These are phyloP conservation scores for Guyanaporus albipodus DNA, from an alignment of 768 basidiomycete species.

Conservation along the genomic window DNA sequence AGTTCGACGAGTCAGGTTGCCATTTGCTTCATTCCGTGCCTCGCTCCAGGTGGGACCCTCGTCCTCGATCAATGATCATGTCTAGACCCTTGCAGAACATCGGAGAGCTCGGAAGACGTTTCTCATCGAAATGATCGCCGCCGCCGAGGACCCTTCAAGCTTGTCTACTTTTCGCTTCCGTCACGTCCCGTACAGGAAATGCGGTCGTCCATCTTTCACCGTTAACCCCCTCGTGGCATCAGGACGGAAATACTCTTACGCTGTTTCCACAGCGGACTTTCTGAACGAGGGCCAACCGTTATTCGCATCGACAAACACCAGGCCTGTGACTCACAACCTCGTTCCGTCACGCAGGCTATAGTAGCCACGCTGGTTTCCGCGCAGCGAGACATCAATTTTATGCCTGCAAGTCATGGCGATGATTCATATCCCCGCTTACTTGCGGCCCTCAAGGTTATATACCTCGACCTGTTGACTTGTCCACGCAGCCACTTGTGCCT, in stretches of 20 bases:
- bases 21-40: not conserved
- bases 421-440: conserved; percentile 9
- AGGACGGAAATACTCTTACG: not conserved
- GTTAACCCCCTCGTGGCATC: not conserved
- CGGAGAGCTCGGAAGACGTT: not conserved
- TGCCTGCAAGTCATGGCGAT: conserved; percentile 11
- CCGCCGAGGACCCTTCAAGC: not conserved
- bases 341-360: not conserved
- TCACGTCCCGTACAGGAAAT: not conserved
- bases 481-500: not conserved
- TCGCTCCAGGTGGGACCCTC: not conserved
- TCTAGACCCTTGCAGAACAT: not conserved
- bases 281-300: not conserved
- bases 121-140: not conserved
- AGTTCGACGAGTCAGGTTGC: not conserved
- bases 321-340: not conserved
- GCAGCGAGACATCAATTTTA: not conserved
- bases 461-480: conserved; percentile 1
- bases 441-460: conserved; percentile 10
- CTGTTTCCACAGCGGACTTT: not conserved
- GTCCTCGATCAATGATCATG: not conserved
- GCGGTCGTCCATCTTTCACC: not conserved
- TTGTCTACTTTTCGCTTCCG: not conserved
- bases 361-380: conserved; percentile 1
- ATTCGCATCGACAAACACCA: not conserved